Evolutionary conservation across 2,329 filamentous ascomycete genomes (phyloP), one percentile per base, ranked within the genome.

Genomic region (Ilyonectria robusta): DNA sequence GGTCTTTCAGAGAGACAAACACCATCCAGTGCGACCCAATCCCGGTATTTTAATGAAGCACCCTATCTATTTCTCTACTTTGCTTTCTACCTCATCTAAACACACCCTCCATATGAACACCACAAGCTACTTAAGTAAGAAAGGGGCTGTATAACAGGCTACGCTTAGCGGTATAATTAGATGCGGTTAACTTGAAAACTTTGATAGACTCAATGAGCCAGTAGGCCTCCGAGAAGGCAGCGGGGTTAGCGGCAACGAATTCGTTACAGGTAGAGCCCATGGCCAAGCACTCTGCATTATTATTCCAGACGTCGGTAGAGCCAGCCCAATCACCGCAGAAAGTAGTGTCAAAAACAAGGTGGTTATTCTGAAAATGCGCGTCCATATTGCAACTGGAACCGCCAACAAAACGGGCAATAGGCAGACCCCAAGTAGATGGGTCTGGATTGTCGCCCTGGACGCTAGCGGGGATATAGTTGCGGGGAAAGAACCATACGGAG

Each of bases 261-360:
- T 89, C 88, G 31, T 90, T 78, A 83, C 95, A 97, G 1, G 89
- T 91, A 42, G 81, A 68, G 0, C 89, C 92, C 71, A 89, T 84
- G 46, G 86, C 81, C 1, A 85, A 81, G 79, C 93, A 95, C 48
- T 87, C 85, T 4, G 80, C 68, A 66, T 90, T 85, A 35, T 79
- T 76, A 54, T 76, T 75, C 91, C 92, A 97, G 37, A 91, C 89
- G 4, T 70, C 64, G 15, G 72, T 62, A 47, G 83, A 78, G 26
- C 93, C 93, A 7, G 94, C 94, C 94, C 94, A 97, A 76, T 92
- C 89, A 21, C 95, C 95, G 80, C 95, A 98, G 79, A 97, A 94
- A 6, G 92, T 93, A 1, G 91, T 96, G 81, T 95, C 90, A 80
- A 96, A 91, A 70, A 95, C 88, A 70, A 98, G 90, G 73, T 91